phyloP scores from a whole-genome alignment of 495 filamentous ascomycete genomes.

The Penicillium malachiteum region DNA sequence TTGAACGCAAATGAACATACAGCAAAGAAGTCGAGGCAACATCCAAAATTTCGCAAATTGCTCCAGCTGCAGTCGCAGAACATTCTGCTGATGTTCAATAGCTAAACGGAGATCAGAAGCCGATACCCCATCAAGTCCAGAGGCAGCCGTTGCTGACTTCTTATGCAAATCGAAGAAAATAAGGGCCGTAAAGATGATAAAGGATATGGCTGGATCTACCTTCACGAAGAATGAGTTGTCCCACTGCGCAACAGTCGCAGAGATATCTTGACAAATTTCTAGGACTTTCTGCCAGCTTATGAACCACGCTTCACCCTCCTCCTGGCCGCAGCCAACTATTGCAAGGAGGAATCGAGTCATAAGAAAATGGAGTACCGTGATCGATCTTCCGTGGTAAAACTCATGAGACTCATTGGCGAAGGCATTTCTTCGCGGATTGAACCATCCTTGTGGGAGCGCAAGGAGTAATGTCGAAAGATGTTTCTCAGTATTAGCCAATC shows the following conservation, averaged over 20 bases:
- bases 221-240: constrained; percentile 16
- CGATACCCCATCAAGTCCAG: neutral
- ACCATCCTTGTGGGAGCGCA: constrained; percentile 15
- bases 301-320: constrained; percentile 12
- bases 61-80: constrained; percentile 15
- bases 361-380: constrained; percentile 16
- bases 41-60: constrained; percentile 19
- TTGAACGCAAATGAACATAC: constrained; percentile 6
- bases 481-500: constrained; percentile 10
- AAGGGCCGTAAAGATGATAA: constrained; percentile 18
- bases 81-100: constrained; percentile 12
- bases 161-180: constrained; percentile 21
- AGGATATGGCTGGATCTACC: constrained; percentile 21
- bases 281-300: constrained; percentile 19
- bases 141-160: constrained; percentile 2
- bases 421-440: constrained; percentile 18
- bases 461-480: constrained; percentile 14
- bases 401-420: constrained; percentile 14
- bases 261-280: constrained; percentile 17
- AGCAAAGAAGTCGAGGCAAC: constrained; percentile 13
- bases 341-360: constrained; percentile 14
- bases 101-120: neutral
- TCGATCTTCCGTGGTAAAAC: constrained; percentile 16
- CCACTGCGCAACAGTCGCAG: constrained; percentile 16
- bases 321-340: neutral